phyloP scores from a whole-genome alignment of 208 protist genomes.

The Trypanosoma lewisi region DNA sequence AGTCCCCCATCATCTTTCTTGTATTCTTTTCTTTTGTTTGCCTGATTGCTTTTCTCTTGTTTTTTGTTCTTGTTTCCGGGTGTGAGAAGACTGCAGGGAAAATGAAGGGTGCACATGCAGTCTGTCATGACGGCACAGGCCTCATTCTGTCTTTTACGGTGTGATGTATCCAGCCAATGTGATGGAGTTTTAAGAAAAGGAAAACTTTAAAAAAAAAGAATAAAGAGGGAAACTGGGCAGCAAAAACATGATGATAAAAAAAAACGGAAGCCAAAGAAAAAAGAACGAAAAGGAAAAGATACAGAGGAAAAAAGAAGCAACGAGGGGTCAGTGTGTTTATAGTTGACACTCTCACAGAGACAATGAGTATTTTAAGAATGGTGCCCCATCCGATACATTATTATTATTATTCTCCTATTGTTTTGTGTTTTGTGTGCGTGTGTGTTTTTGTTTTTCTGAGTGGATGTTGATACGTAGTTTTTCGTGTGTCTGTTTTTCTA shows the following conservation, averaged over 20 bases:
- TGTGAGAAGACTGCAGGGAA: neutral
- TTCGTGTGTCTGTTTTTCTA: no score
- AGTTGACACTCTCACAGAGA: neutral
- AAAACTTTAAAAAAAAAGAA: no score
- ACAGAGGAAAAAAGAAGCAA: neutral
- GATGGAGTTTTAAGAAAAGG: no score
- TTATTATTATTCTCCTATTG: constrained; percentile 12
- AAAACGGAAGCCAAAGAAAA: neutral
- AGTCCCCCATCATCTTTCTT: neutral
- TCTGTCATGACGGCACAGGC: no score
- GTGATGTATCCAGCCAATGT: no score
- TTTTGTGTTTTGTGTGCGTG: no score
- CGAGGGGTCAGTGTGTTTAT: neutral
- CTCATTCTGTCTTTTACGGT: no score
- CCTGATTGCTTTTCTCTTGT: neutral
- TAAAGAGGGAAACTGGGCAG: no score
- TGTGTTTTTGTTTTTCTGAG: no score
- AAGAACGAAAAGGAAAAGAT: neutral
- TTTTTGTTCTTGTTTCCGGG: constrained; percentile 9
- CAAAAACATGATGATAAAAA: neutral
- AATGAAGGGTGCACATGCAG: neutral
- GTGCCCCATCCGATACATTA: neutral
- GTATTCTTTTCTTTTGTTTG: neutral
- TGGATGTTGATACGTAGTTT: no score
- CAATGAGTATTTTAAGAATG: neutral